Conservation (phyloP, 345 rosid genomes). For the Corchorus capsularis region DNA sequence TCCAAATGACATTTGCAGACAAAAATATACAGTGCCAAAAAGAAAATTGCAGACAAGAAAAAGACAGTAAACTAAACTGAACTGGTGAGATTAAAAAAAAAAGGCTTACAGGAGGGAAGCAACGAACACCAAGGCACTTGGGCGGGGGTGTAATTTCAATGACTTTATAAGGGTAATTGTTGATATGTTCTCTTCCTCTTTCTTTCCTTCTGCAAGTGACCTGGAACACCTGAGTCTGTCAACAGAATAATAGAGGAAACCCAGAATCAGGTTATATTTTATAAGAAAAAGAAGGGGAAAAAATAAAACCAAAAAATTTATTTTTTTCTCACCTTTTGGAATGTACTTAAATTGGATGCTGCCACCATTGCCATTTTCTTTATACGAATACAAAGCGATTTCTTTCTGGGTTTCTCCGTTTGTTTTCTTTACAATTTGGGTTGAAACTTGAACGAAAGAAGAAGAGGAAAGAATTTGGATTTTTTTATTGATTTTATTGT, state of each 20-base stretch:
- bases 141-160: conserved; percentile 96
- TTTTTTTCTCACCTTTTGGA: conserved; percentile 14
- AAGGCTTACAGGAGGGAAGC: conserved; percentile 70
- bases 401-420: not conserved
- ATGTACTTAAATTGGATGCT: conserved; percentile 5
- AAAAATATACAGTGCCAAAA: not conserved
- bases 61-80: not conserved
- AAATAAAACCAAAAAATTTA: not conserved
- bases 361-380: conserved; percentile 11
- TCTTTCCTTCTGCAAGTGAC: conserved; percentile 76
- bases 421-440: not conserved
- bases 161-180: conserved; percentile 69
- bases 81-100: not conserved
- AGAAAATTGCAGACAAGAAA: not conserved
- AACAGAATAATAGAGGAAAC: not conserved
- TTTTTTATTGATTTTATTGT: not conserved
- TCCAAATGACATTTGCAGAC: not conserved
- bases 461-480: not conserved
- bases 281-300: not conserved
- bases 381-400: not conserved
- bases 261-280: not conserved
- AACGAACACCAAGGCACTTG: conserved; percentile 83
- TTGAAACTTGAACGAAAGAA: not conserved
- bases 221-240: conserved; percentile 39
- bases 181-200: conserved; percentile 52